Evolutionary conservation across 1,284 basidiomycete species (phyloP).

Genomic region (Peniophora sp.): DNA sequence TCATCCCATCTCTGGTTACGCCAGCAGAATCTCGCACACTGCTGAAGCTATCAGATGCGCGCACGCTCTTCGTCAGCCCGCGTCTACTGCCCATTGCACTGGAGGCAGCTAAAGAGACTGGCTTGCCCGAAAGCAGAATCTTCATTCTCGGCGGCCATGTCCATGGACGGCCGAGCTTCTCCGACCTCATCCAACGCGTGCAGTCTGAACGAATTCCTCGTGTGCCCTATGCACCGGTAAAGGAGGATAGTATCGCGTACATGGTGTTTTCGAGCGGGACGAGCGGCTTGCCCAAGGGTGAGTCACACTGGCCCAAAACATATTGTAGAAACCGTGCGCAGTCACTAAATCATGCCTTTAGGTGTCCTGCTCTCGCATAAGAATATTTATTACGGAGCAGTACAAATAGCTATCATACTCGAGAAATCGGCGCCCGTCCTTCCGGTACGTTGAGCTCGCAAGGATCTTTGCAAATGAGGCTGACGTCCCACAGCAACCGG

Average conservation of each 20-base stretch:
- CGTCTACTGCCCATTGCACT: constrained; percentile 3
- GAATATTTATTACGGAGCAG: neutral
- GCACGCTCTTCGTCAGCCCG: constrained; percentile 8
- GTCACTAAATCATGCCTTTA: neutral
- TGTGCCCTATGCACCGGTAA: constrained; percentile 1
- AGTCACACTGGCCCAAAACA: neutral
- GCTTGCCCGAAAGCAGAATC: constrained; percentile 7
- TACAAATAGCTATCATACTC: neutral
- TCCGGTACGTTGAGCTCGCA: neutral
- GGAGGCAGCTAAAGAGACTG: constrained; percentile 4
- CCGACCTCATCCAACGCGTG: neutral
- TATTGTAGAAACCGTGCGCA: neutral
- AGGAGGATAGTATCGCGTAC: constrained; percentile 10
- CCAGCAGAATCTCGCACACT: neutral
- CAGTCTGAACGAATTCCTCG: neutral
- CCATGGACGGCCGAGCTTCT: neutral
- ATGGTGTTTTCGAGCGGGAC: constrained; percentile 14
- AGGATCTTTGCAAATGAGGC: too few species aligned
- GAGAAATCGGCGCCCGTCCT: neutral
- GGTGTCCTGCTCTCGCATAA: neutral
- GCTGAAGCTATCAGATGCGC: constrained; percentile 6
- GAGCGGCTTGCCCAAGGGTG: constrained; percentile 12
- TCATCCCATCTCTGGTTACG: neutral
- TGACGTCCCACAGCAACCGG: constrained; percentile 29
- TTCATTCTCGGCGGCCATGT: constrained; percentile 7